Conservation (phyloP, 495 filamentous ascomycete genomes). For the Cercophora scortea region DNA sequence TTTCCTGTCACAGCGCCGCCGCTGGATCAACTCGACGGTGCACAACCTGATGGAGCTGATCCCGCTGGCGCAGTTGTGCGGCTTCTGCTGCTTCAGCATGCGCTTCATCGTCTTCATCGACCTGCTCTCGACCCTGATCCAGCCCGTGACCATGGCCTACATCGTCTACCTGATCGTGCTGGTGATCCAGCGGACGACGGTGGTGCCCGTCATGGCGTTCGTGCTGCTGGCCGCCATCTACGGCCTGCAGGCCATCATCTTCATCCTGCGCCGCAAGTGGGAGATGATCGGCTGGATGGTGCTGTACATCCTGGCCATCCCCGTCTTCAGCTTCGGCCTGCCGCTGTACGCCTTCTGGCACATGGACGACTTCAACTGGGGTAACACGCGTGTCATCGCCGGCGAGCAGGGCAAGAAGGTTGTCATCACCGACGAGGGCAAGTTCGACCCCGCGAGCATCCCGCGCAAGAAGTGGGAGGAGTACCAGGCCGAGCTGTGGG, state of each 20-base stretch:
- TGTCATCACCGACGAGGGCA: constrained; percentile 94
- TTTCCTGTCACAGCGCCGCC: constrained; percentile 94
- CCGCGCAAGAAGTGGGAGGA: constrained; percentile 99
- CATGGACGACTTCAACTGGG: constrained; percentile 99
- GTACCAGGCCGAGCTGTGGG: constrained; percentile 96
- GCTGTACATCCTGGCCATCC: constrained; percentile 85
- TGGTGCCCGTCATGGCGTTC: constrained; percentile 76
- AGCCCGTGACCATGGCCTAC: constrained; percentile 88
- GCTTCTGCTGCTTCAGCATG: constrained; percentile 99
- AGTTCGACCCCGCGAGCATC: constrained; percentile 89
- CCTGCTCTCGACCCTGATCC: constrained; percentile 81
- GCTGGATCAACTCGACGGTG: constrained; percentile 99
- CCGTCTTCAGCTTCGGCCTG: constrained; percentile 83
- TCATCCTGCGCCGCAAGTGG: constrained; percentile 93
- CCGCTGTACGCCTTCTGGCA: constrained; percentile 98
- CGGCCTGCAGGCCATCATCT: constrained; percentile 94
- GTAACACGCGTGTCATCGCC: constrained; percentile 94
- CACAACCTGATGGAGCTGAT: constrained; percentile 97
- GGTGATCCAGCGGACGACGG: constrained; percentile 48
- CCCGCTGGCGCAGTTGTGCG: constrained; percentile 85
- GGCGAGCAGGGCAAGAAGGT: constrained; percentile 90
- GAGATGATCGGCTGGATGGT: constrained; percentile 99
- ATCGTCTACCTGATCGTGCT: constrained; percentile 81
- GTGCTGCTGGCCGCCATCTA: constrained; percentile 90
- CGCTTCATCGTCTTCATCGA: constrained; percentile 96